Base-by-base conservation (phyloP, 2,329 filamentous ascomycete species). In the Cladophialophora exuberans region DNA sequence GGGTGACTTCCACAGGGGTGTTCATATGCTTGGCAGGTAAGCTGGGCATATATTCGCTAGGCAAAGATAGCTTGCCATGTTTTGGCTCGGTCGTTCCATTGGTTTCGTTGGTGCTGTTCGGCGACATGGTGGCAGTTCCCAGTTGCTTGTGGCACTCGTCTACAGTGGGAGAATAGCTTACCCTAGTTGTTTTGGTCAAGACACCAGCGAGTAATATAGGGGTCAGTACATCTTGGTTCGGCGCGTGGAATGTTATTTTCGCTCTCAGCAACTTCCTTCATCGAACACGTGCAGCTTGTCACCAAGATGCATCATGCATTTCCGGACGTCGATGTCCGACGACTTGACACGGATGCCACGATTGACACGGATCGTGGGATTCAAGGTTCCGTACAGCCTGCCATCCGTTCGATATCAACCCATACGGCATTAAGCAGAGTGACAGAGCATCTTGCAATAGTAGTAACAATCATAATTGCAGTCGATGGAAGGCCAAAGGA, bases 1-100 rank as follows among this genome's bases (percentile, higher is more conserved):
- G 52, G 30, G 45, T 31, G n/a, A 55, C 45, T 25, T 55, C 45
- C 7, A 55, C 52, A 4, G 45, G 52, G 25, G 30, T 49, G 33
- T 55, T 55, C 26, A 50, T 22, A 44, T 49, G 38, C 38, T 55
- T 55, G 36, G 52, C 36, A 1, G 52, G 52, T n/a, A 55, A 17
- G 18, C 17, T 45, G 22, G 52, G 52, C 52, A 55, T 55, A 33
- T 55, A 55, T 13, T 36, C 45, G 31, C 45, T 31, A 10, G 30
- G 18, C 13, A 26, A 33, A 6, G 30, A n/a, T 25, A 53, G 17
- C 33, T 47, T 53, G 41, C 42, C 42, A 7, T 53, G 31, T 22
- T 53, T 53, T 20, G 50, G 50, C 22, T 53, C 35, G 25, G 13
- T 17, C 25, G 23, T 23, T 6, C 35, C 35, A 38, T 41, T 41